phyloP scores from a whole-genome alignment of 2,329 filamentous ascomycete species.

The Incumbomyces lentus region DNA sequence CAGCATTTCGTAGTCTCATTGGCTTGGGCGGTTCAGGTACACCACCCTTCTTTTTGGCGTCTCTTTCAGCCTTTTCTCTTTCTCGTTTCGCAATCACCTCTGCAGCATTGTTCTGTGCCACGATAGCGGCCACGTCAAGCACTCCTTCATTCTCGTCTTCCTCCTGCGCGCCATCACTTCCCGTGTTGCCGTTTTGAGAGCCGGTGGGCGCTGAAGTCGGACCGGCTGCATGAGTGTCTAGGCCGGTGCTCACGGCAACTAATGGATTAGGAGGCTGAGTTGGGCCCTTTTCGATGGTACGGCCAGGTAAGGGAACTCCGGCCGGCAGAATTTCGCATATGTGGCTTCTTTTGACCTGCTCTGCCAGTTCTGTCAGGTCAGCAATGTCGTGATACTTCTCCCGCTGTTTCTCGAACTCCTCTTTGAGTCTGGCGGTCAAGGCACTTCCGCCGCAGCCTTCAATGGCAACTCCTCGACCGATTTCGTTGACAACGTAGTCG shows the following conservation, averaged over 20 bases:
- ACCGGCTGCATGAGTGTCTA: constrained; percentile 28
- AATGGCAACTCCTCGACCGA: constrained; percentile 51
- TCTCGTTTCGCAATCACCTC: constrained; percentile 54
- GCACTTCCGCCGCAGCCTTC: constrained; percentile 71
- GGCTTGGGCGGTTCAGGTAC: constrained; percentile 38
- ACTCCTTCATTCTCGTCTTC: constrained; percentile 48
- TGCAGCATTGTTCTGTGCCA: constrained; percentile 51
- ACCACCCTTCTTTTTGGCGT: constrained; percentile 42
- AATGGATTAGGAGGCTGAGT: constrained; percentile 43
- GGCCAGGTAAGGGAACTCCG: constrained; percentile 44
- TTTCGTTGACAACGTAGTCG: constrained; percentile 66
- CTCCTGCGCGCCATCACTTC: constrained; percentile 39
- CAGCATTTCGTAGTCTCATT: constrained; percentile 47
- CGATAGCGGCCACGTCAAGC: constrained; percentile 55
- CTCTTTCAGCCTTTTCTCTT: constrained; percentile 50
- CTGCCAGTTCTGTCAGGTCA: constrained; percentile 46
- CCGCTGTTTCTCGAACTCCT: constrained; percentile 51
- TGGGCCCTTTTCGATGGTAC: constrained; percentile 9
- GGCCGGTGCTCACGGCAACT: constrained; percentile 45
- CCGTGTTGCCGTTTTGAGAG: constrained; percentile 42
- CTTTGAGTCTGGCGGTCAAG: constrained; percentile 64
- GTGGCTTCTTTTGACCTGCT: constrained; percentile 53
- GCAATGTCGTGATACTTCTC: constrained; percentile 34
- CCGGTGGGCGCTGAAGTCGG: too few species aligned
- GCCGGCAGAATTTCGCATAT: constrained; percentile 52